Conservation (phyloP, 2,329 filamentous ascomycete genomes). For the Hawksworthiomyces lignivorus region DNA sequence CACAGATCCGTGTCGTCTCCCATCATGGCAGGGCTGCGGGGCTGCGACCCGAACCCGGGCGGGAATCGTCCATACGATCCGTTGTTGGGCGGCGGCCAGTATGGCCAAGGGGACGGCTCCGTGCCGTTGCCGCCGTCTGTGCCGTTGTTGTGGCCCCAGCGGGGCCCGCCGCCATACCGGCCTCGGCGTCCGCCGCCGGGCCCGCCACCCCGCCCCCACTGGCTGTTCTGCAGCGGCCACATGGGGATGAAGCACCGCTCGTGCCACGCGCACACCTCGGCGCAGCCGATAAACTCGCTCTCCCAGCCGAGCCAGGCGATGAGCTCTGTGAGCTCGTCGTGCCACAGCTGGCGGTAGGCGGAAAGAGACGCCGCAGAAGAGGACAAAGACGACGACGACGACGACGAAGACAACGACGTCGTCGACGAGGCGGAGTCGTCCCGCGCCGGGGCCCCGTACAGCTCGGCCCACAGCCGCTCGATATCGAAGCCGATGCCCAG, state of each 20-base stretch:
- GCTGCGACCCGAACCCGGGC: constrained; percentile 10
- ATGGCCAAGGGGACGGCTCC: too few species aligned
- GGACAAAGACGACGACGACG: too few species aligned
- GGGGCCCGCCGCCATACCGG: constrained; percentile 1
- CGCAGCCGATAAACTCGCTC: constrained; percentile 35
- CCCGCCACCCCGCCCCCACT: constrained; percentile 1
- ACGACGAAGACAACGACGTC: too few species aligned
- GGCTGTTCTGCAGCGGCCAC: constrained; percentile 32
- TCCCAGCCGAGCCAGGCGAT: constrained; percentile 45
- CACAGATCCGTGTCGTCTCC: constrained; percentile 22
- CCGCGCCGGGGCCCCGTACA: background rate
- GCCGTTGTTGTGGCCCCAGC: constrained; percentile 1
- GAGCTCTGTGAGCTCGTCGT: constrained; percentile 30
- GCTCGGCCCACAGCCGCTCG: constrained; percentile 30
- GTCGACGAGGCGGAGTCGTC: too few species aligned
- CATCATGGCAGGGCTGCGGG: constrained; percentile 17
- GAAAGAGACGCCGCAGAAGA: too few species aligned
- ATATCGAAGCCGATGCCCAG: constrained; percentile 34
- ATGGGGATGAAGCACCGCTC: constrained; percentile 43
- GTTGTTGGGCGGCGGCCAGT: too few species aligned
- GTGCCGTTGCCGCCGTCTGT: constrained; percentile 1
- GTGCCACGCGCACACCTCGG: constrained; percentile 31
- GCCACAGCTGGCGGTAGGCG: too few species aligned
- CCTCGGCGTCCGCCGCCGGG: background rate
- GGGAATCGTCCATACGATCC: too few species aligned